A percentile compares a stretch with the other conserved stretches of the same genome.
Conservation (phyloP, 495 filamentous ascomycete species). For the Neurospora hispaniola region DNA sequence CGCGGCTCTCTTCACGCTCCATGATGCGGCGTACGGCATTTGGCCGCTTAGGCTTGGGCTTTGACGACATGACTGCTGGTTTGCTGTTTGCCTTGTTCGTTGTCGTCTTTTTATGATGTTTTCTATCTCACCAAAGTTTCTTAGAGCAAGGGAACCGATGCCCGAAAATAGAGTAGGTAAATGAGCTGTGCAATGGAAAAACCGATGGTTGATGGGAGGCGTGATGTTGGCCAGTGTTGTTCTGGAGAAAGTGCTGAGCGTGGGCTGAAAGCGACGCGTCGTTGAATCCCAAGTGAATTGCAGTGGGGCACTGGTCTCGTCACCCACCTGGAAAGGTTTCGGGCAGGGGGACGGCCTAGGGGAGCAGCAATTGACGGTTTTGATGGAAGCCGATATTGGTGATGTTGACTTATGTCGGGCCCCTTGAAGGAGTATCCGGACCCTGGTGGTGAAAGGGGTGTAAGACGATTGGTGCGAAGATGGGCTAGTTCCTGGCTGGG, state of each 20-base stretch:
- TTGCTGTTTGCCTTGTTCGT: neutral
- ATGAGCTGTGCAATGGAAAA: neutral
- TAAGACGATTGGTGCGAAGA: conserved; percentile 22
- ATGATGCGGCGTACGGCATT: conserved; percentile 23
- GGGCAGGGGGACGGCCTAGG: neutral
- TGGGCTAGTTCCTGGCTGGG: conserved; percentile 1
- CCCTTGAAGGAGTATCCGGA: neutral
- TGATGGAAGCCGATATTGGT: neutral
- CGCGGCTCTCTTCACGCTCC: conserved; percentile 16
- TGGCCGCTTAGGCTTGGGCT: conserved; percentile 16
- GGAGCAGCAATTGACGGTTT: neutral
- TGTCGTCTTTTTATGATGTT: neutral
- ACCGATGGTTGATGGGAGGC: neutral
- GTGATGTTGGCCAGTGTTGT: neutral
- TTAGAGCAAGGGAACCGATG: neutral
- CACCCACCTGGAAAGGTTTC: neutral
- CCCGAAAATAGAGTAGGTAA: neutral
- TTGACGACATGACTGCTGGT: conserved; percentile 7
- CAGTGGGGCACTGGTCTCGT: neutral
- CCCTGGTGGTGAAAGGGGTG: conserved; percentile 6
- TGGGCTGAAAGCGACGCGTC: neutral
- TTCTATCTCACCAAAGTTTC: neutral
- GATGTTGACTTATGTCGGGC: neutral
- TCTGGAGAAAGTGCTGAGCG: neutral
- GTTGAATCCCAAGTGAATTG: neutral